Percentiles rank a stretch among this genome's conserved stretches.
These are phyloP conservation scores for Scenedesmus sp. DNA, from an alignment of 163 green algal genomes.

Conservation along the genomic window DNA sequence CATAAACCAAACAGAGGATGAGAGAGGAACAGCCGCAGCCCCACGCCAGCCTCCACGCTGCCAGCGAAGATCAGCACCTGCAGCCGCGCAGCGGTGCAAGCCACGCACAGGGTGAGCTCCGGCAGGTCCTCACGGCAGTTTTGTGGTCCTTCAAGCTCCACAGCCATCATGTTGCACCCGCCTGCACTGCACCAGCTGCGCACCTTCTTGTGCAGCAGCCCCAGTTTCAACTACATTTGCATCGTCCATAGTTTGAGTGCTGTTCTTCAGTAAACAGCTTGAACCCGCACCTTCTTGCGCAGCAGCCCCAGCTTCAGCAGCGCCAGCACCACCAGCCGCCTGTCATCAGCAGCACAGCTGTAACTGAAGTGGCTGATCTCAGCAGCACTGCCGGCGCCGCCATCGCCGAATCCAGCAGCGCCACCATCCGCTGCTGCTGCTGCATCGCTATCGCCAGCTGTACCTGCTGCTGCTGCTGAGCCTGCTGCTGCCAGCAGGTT, in stretches of 20 bases:
- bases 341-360: slow-evolving; percentile 65
- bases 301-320: slow-evolving; percentile 90
- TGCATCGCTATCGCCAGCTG: neutral
- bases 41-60: neutral
- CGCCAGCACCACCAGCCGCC: slow-evolving; percentile 84
- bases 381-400: slow-evolving; percentile 50
- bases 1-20: no score
- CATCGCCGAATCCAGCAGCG: slow-evolving; percentile 22
- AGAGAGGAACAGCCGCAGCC: neutral
- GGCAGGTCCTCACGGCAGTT: no score
- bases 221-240: slow-evolving; percentile 72
- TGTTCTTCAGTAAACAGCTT: no score
- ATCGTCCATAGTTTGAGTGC: no score
- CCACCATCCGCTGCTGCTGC: slow-evolving; percentile 14
- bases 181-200: neutral
- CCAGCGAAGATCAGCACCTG: no score
- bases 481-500: slow-evolving; percentile 66
- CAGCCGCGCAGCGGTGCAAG: no score
- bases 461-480: neutral
- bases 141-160: no score
- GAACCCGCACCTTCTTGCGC: slow-evolving; percentile 69
- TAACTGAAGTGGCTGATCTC: slow-evolving; percentile 69
- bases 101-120: no score
- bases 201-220: slow-evolving; percentile 71
- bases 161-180: no score